Evolutionary conservation across 1,139 yeast genomes (phyloP), one percentile per base, ranked within the genome.

Genomic region (Blastobotrys apis): DNA sequence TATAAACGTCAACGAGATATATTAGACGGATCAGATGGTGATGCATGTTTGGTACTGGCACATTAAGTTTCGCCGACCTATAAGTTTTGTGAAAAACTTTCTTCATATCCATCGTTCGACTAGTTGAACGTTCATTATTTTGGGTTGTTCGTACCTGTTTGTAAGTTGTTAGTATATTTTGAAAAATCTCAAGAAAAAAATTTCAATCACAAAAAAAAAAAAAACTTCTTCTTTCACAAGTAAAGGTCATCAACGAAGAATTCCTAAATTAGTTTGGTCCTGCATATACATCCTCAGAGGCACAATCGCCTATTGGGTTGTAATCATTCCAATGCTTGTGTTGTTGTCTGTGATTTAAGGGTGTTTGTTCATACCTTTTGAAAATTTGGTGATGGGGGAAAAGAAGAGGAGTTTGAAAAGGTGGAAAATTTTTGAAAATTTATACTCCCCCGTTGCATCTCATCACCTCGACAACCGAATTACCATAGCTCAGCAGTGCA

Each of bases 21-120:
- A n/a, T n/a, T n/a, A n/a, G 35, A 22, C 22, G 43, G 46, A 32
- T 83, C 92, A 83, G 92, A 81, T 83, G 94, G 94, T 83, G 92
- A 82, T 83, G 94, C 94, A 83, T 83, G 92, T 62, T 78, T 65
- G 69, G 74, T 74, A 79, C 67, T 22, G 75, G 83, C 71, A 67
- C 72, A 69, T 65, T 62, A 58, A 60, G 51, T 64, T 66, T 80
- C 86, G 75, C 85, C 80, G 74, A 78, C 65, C 67, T 58, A 60
- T 60, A 56, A 58, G 60, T 63, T 66, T 65, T 41, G 39, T 34
- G 39, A 65, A 47, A 39, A 45, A 31, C 39, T 44, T 47, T 45
- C 43, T 39, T 41, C 44, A 41, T 41, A 29, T 33, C 37, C 33
- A 33, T n/a, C n/a, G 23, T 22, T 29, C 32, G 5, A 29, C 9